These are phyloP conservation scores for Colletotrichum costaricense DNA, from an alignment of 2,329 filamentous ascomycete species.

Conservation along the genomic window DNA sequence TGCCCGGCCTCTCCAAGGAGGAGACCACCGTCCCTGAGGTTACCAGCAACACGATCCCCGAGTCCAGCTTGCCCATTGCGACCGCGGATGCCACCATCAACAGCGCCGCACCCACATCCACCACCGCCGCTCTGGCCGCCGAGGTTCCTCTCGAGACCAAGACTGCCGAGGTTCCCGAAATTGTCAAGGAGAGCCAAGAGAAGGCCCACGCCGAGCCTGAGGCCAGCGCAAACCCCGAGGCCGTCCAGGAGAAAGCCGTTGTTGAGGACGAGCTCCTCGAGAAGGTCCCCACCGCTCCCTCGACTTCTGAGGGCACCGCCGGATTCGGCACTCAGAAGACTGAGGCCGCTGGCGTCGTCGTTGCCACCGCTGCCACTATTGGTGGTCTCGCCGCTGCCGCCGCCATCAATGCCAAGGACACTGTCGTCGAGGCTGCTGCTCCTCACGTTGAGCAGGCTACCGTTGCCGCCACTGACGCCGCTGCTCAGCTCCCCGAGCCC, in stretches of 20 bases:
- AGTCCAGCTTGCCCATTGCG: slow-evolving; percentile 80
- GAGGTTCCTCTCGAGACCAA: slow-evolving; percentile 73
- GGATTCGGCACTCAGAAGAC: slow-evolving; percentile 65
- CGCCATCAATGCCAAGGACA: slow-evolving; percentile 44
- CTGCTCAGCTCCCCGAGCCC: slow-evolving; percentile 63
- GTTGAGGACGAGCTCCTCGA: slow-evolving; percentile 78
- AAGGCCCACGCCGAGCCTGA: slow-evolving; percentile 74
- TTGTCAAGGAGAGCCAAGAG: slow-evolving; percentile 79
- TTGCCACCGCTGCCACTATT: slow-evolving; percentile 46
- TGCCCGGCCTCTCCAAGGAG: slow-evolving; percentile 61
- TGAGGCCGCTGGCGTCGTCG: slow-evolving; percentile 56
- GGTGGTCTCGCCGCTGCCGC: slow-evolving; percentile 52
- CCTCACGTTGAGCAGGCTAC: slow-evolving; percentile 50
- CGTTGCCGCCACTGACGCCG: slow-evolving; percentile 50
- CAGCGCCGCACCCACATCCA: slow-evolving; percentile 65
- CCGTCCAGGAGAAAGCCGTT: slow-evolving; percentile 77
- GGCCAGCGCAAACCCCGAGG: slow-evolving; percentile 72
- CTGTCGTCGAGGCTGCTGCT: slow-evolving; percentile 47
- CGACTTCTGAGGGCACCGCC: slow-evolving; percentile 67
- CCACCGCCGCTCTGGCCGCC: slow-evolving; percentile 77
- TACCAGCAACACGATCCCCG: slow-evolving; percentile 77
- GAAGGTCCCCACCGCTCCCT: slow-evolving; percentile 71
- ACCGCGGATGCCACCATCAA: slow-evolving; percentile 60
- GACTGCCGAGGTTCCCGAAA: slow-evolving; percentile 65
- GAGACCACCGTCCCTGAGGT: slow-evolving; percentile 59